Evolutionary conservation across 164 flowering plant species (phyloP), one percentile per base, ranked within the genome.

Genomic region (Saururus chinensis): DNA sequence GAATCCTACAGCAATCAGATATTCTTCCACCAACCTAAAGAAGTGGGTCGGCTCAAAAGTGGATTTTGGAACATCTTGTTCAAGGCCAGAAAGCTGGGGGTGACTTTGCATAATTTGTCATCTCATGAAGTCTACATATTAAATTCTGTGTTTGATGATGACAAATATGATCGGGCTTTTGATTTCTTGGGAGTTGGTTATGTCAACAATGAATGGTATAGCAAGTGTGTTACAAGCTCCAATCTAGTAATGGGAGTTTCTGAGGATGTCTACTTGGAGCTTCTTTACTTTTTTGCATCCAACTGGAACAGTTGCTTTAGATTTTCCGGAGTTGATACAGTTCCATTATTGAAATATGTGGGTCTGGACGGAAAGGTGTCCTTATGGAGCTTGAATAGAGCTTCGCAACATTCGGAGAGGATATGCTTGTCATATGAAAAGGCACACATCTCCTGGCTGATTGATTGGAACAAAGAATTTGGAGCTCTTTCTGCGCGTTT

Each of bases 31-130:
- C 69, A 61, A 59, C 73, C 76, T 0, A 19, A 55, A 40, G 71
- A 72, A 51, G 79, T 66, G 22, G 76, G 71, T 56, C 24, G 73
- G 58, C 60, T 72, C 9, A 11, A 26, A 41, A 60, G 64, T 22
- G 42, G 60, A 21, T 75, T 75, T 51, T 75, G 71, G 76, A 56
- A 30, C 55, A 69, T 75, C 30, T 60, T 72, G 69, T 30, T 59
- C 11, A 61, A 72, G 60, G 76, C 75, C 19, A 53, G 66, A 57
- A 53, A 56, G 51, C 66, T 64, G 56, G 79, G 76, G 2, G 73
- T 75, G 60, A 51, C 61, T 59, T 55, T 75, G 49, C 66, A 66
- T 6, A 69, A 63, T 59, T 51, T 75, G 48, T 69, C 69, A 40
- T 66, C 76, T 19, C 71, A 72, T 58, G 75, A 66, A 26, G 64